Percentiles rank a stretch among this genome's conserved stretches.
Conservation (phyloP, 495 filamentous ascomycete genomes). For the Aspergillus saccharolyticus region DNA sequence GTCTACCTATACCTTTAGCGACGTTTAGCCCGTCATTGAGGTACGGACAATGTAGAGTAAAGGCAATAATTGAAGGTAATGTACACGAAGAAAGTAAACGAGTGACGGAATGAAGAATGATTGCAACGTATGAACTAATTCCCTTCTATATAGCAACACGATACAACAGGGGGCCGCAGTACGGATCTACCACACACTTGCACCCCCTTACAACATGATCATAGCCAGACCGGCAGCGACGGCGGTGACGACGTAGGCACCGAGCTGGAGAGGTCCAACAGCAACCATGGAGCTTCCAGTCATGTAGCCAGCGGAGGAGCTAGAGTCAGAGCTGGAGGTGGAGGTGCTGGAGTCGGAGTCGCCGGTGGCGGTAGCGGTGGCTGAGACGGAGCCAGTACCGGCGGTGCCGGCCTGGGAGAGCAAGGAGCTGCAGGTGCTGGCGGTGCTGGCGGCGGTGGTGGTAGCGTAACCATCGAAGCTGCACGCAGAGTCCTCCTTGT, state of each 20-base stretch:
- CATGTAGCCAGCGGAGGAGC: slow-evolving; percentile 39
- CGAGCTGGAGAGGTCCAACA: slow-evolving; percentile 58
- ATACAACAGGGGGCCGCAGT: too few relatives aligned
- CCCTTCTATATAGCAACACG: too few relatives aligned
- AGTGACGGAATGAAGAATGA: not conserved
- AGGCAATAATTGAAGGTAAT: not conserved
- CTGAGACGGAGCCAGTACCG: slow-evolving; percentile 35
- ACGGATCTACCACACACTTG: not conserved
- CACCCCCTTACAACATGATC: slow-evolving; percentile 57
- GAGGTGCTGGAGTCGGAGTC: slow-evolving; percentile 49
- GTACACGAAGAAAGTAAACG: slow-evolving; percentile 1
- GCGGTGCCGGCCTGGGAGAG: slow-evolving; percentile 57
- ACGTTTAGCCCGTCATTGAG: too few relatives aligned
- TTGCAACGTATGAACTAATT: too few relatives aligned
- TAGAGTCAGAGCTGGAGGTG: slow-evolving; percentile 51
- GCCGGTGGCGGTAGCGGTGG: slow-evolving; percentile 33
- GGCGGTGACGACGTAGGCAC: slow-evolving; percentile 59
- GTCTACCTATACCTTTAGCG: too few relatives aligned
- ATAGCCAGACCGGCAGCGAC: slow-evolving; percentile 65
- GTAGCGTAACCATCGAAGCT: slow-evolving; percentile 67
- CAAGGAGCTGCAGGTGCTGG: slow-evolving; percentile 49
- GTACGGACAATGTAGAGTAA: too few relatives aligned
- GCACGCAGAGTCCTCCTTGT: slow-evolving; percentile 55
- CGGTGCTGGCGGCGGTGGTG: slow-evolving; percentile 42
- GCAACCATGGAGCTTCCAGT: slow-evolving; percentile 40